Base-by-base conservation (phyloP, 1,139 yeast genomes). In the Suhomyces coccinellae region DNA sequence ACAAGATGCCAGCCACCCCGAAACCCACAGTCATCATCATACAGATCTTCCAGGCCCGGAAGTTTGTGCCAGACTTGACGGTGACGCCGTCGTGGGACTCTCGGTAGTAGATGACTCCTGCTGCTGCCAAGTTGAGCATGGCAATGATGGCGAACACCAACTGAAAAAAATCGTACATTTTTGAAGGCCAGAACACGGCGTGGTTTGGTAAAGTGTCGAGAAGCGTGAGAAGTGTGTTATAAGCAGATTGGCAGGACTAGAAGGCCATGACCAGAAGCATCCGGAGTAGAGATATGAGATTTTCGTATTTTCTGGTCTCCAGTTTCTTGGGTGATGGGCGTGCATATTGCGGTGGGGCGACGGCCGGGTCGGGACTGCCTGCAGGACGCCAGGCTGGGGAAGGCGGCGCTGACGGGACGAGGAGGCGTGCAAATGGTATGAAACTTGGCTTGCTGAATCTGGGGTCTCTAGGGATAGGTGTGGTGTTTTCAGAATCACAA, bases 121-220 rank as follows among this genome's bases (percentile, higher is more conserved):
- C 59, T 0, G 63, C 54, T 35, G 46, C 38, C 16, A 61, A 47
- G 49, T 62, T 62, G 40, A 61, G 46, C 34, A 55, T 43, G 20
- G 67, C 55, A 22, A 61, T 52, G 36, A 62, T 47, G 13, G 66
- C 55, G 43, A 54, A 57, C 28, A 61, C 43, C 26, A 58, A 51
- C 50, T 62, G 51, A 12, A 41, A 16, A 15, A 48, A 41, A 14
- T 49, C 29, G 39, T 54, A 52, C 44, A 48, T 44, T 9, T 20
- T 12, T 26, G 29, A 8, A 11, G 12, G 29, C n/a, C n/a, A 10
- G 29, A 12, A 6, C n/a, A 26, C 29, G 29, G 29, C 6, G 12
- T 26, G 24, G 9, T 20, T 20, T 20, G 24, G 24, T 20, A 4
- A 5, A 20, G 24, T 20, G 6, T 20, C 24, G 24, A 20, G 24